A percentile compares a stretch with the other conserved stretches of the same genome.
Evolutionary conservation across 352 stramenopile species (phyloP).

Genomic region (Phytopythium helicoides): DNA sequence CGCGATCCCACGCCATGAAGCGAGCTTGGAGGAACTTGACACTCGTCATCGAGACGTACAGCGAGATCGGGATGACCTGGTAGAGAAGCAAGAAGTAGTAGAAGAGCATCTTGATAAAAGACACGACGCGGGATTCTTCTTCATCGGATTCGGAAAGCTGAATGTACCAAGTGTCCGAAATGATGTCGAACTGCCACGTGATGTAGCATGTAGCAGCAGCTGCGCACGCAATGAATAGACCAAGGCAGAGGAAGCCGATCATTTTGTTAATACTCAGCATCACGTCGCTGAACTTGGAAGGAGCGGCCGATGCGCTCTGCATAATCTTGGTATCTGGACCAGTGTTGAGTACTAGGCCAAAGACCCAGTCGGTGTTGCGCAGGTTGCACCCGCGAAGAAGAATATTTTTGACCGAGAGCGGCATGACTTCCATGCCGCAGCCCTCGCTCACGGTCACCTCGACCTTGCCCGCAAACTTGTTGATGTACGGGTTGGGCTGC

Average conservation of each 20-base stretch:
- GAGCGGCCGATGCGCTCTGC: slow-evolving; percentile 69
- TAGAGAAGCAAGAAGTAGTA: slow-evolving; percentile 92
- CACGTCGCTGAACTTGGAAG: slow-evolving; percentile 84
- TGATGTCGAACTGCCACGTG: slow-evolving; percentile 75
- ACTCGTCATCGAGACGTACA: slow-evolving; percentile 92
- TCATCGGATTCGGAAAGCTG: slow-evolving; percentile 29
- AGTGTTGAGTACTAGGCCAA: slow-evolving; percentile 87
- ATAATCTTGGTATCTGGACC: slow-evolving; percentile 92
- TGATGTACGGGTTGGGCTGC: slow-evolving; percentile 84
- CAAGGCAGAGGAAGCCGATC: slow-evolving; percentile 67
- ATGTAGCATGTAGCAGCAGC: slow-evolving; percentile 72
- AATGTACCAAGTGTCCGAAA: slow-evolving; percentile 77
- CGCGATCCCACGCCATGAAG: slow-evolving; percentile 85
- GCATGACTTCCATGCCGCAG: slow-evolving; percentile 69
- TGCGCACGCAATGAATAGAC: slow-evolving; percentile 62
- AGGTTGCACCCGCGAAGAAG: slow-evolving; percentile 86
- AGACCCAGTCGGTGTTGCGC: slow-evolving; percentile 88
- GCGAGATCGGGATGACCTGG: slow-evolving; percentile 92
- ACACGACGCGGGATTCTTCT: slow-evolving; percentile 39
- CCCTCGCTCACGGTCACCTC: slow-evolving; percentile 65
- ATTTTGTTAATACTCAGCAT: slow-evolving; percentile 83
- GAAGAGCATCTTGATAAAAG: slow-evolving; percentile 89
- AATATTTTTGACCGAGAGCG: slow-evolving; percentile 86
- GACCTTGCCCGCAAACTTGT: slow-evolving; percentile 86
- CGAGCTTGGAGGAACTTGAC: slow-evolving; percentile 87